Base-by-base conservation (phyloP, 768 basidiomycete species). In the Leccinum truebloodii region DNA sequence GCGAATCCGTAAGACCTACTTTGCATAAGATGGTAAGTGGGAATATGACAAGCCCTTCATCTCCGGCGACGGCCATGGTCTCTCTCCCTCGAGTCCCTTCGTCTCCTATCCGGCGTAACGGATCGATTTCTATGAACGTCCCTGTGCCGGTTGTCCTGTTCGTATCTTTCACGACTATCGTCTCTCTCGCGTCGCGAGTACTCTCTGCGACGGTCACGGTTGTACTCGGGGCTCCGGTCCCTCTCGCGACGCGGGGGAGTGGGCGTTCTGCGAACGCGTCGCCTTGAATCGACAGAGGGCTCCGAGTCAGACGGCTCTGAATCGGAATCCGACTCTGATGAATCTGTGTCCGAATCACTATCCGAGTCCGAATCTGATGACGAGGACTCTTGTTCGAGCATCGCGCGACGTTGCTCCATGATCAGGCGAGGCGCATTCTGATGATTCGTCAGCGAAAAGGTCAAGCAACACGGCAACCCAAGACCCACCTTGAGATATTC, bases 361-460 rank as follows among this genome's bases (percentile, higher is more conserved):
- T 77, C 77, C 7, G 77, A 74, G 57, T 75, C 69, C 1, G 74
- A 72, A 44, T 77, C 77, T 1, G 79, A 80, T 2, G 80, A 79
- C 6, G 78, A 81, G 0, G 81, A 81, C 54, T 79, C 82, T 22
- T 86, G 90, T 71, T 90, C 91, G 26, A 94, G 81, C 82, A 92
- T 87, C 3, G 91, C 92, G 35, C 92, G 89, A 37, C 94, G 88
- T 75, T 96, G 94, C 70, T 95, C 95, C 88, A 97, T 90, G 69
- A 98, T 94, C 50, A 97, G 75, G 50, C 86, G 84, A 2, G 96
- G 96, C 1, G 94, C 95, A 67, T 95, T 95, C 94, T 94, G 61
- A 9, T n/a, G 34, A 22, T 61, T 12, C 49, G 67, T 62, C 52
- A 46, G 58, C 22, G 16, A 55, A 59, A 34, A 37, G 22, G 13